Conservation (phyloP, 345 rosid genomes). For the Eucalyptus curtisii region DNA sequence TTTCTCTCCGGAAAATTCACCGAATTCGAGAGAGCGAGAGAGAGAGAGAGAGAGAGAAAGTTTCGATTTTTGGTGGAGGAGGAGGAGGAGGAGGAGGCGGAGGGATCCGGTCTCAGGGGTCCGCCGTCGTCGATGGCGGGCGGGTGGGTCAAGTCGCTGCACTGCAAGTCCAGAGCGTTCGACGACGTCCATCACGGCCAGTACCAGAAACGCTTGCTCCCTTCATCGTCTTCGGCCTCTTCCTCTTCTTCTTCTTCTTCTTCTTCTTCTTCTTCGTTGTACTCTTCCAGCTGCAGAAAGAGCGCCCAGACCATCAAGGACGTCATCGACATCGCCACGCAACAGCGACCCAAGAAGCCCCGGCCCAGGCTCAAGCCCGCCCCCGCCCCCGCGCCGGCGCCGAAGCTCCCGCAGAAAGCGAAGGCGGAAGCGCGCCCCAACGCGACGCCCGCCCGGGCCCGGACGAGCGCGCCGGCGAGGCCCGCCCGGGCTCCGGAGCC, state of each 20-base stretch:
- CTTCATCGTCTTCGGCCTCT: background rate
- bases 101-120: background rate
- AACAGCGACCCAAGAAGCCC: background rate
- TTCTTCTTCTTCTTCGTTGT: background rate
- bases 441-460: background rate
- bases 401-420: background rate
- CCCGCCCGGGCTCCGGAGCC: constrained; percentile 24
- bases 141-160: constrained; percentile 83
- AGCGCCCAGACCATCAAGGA: constrained; percentile 58
- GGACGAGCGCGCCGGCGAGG: background rate
- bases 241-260: background rate
- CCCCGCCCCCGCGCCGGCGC: background rate
- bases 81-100: background rate
- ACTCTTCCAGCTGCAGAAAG: constrained; percentile 54
- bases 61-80: background rate
- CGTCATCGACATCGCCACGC: constrained; percentile 41
- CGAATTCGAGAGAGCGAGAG: background rate
- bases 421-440: background rate
- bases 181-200: constrained; percentile 67
- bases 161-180: constrained; percentile 80
- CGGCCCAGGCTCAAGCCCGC: background rate
- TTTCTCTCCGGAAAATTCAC: background rate
- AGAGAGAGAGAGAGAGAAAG: background rate
- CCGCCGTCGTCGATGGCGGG: constrained; percentile 34
- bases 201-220: constrained; percentile 15